Evolutionary conservation across 2,329 filamentous ascomycete species (phyloP), one percentile per base, ranked within the genome.

Genomic region (Fusarium virguliforme): DNA sequence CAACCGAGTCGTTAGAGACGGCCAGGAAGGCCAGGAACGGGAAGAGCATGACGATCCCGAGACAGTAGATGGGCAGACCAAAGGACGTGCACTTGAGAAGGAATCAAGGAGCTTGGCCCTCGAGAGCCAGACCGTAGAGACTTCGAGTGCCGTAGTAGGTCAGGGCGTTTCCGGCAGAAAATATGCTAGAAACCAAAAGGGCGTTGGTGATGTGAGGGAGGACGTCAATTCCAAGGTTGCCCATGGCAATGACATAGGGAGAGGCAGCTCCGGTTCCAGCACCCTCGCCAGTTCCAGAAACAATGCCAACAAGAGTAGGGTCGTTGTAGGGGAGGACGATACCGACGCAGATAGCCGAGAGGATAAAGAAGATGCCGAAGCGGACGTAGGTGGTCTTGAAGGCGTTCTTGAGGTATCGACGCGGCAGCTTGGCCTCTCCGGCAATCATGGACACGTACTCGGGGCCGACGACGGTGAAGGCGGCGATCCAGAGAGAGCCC

Each of bases 21-120:
- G 54, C 53, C 5, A 62, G 40, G 60, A 62, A 62, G 4, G 48
- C 59, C 28, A 61, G 9, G 59, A 43, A 61, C 3, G 59, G 59
- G 53, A 62, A 62, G 1, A 58, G 60, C 60, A 62, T 62, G 53
- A 62, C 53, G 26, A 57, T 48, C 13, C 51, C 40, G 0, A 57
- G 53, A 32, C 60, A 62, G 41, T 62, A 58, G 24, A 62, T 35
- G 10, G 51, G 60, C 6, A 62, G 41, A 10, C 60, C 60, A 3
- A 62, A 62, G 12, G 60, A 58, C 7, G 60, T 62, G 50, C 51
- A 58, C 40, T 50, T 62, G n/a, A 62, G 60, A 5, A 56, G 48
- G 6, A 62, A 57, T 6, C 26, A 22, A 30, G 60, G 60, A 9
- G 60, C 60, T 54, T 62, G 60, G 13, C 60, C 60, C 24, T 56